Percentiles rank a stretch among this genome's conserved stretches.
Evolutionary conservation across 441 rosid genomes (phyloP).

Genomic region (Flueggea neowawraea): DNA sequence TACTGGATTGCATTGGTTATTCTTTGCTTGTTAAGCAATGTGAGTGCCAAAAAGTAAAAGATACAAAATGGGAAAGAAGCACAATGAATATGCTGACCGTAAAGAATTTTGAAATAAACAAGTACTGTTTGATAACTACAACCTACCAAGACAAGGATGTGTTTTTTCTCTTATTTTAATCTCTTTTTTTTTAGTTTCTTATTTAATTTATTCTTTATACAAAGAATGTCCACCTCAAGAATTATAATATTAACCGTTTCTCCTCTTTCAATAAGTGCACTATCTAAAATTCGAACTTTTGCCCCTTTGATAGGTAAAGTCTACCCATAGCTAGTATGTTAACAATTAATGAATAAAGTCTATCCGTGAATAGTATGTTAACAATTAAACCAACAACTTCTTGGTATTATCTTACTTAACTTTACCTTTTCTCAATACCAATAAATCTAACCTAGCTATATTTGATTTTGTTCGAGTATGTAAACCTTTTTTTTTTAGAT

Average conservation of each 20-base stretch:
- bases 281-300: neutral
- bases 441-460: too few species aligned
- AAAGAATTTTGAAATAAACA: constrained; percentile 14
- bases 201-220: neutral
- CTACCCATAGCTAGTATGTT: too few species aligned
- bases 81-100: constrained; percentile 25
- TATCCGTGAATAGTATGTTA: too few species aligned
- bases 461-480: neutral
- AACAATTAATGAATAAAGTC: neutral
- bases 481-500: too few species aligned
- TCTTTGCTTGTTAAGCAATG: constrained; percentile 42
- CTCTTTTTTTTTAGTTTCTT: neutral
- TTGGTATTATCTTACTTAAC: neutral
- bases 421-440: too few species aligned
- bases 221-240: neutral
- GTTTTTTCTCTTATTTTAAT: neutral
- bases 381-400: neutral
- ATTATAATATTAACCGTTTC: neutral
- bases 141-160: constrained; percentile 32
- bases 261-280: neutral
- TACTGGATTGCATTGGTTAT: constrained; percentile 4
- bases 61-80: constrained; percentile 14
- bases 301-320: too few species aligned
- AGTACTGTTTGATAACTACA: constrained; percentile 30
- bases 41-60: constrained; percentile 1